phyloP scores from a whole-genome alignment of 1,284 basidiomycete genomes.

The Ganoderma leucocontextum region DNA sequence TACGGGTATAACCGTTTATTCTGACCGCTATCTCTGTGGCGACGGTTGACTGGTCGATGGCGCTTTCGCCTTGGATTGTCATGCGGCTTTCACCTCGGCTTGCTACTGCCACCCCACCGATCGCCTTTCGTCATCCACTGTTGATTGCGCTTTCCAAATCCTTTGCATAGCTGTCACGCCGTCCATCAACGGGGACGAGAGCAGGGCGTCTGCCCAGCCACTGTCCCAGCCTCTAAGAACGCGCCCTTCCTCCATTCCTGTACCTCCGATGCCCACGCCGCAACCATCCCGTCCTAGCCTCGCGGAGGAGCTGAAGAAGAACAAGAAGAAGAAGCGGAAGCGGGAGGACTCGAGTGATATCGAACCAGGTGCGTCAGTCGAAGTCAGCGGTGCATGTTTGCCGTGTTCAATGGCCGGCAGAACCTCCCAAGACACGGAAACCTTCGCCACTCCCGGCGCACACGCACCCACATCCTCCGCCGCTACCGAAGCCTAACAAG shows the following conservation, averaged over 20 bases:
- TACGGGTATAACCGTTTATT: background rate
- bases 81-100: background rate
- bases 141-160: background rate
- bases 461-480: slow-evolving; percentile 46
- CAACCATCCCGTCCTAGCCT: slow-evolving; percentile 39
- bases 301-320: slow-evolving; percentile 66
- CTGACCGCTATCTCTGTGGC: slow-evolving; percentile 10
- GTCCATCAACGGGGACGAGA: slow-evolving; percentile 57
- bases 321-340: slow-evolving; percentile 85
- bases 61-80: background rate
- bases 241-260: slow-evolving; percentile 49
- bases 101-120: background rate
- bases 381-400: background rate
- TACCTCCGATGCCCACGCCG: slow-evolving; percentile 47
- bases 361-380: slow-evolving; percentile 56
- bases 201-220: slow-evolving; percentile 45
- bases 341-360: slow-evolving; percentile 80
- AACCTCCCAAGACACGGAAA: slow-evolving; percentile 62
- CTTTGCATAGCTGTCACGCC: slow-evolving; percentile 52
- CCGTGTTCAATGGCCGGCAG: slow-evolving; percentile 38
- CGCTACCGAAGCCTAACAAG: slow-evolving; percentile 61
- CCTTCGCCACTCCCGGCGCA: slow-evolving; percentile 55
- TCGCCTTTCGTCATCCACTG: background rate
- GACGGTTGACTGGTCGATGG: background rate
- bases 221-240: slow-evolving; percentile 43